Evolutionary conservation across 2,329 filamentous ascomycete genomes (phyloP).

Genomic region (Diaporthe citri): DNA sequence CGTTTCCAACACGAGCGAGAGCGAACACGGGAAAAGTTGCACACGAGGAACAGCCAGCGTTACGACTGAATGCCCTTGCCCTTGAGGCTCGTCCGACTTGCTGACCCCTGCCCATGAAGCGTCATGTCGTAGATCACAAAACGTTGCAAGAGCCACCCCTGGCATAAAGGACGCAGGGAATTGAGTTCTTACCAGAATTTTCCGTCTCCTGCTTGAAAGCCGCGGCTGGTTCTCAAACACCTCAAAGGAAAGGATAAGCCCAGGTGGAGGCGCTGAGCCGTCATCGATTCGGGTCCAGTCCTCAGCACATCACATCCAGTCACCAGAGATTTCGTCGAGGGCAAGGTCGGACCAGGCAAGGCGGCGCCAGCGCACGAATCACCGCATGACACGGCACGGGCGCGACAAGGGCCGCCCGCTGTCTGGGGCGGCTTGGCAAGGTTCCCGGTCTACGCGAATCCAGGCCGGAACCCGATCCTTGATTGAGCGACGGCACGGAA

Average conservation of each 20-base stretch:
- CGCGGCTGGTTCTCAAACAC: conserved; percentile 9
- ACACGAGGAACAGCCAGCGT: not conserved
- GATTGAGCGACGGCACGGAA: not conserved
- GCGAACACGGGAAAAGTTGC: conserved; percentile 30
- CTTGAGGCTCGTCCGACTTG: not conserved
- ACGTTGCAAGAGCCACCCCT: not conserved
- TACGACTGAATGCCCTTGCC: not conserved
- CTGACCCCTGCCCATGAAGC: not conserved
- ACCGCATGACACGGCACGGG: conserved; percentile 35
- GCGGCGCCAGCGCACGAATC: conserved; percentile 26
- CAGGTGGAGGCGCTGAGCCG: not conserved
- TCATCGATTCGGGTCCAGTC: not conserved
- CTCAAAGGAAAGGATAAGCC: not conserved
- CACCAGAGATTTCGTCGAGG: not conserved
- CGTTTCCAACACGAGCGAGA: conserved; percentile 15
- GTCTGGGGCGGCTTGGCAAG: conserved; percentile 30
- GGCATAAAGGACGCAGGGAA: not conserved
- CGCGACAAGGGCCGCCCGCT: conserved; percentile 18
- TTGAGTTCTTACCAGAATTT: not conserved
- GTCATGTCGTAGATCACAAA: not conserved
- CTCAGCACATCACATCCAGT: conserved; percentile 2
- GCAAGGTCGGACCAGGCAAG: conserved; percentile 32
- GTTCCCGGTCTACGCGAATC: conserved; percentile 18
- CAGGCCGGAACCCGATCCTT: conserved; percentile 8
- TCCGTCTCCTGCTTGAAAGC: not conserved